phyloP scores from a whole-genome alignment of 139 green algal genomes.

The Chlorella vulgaris region DNA sequence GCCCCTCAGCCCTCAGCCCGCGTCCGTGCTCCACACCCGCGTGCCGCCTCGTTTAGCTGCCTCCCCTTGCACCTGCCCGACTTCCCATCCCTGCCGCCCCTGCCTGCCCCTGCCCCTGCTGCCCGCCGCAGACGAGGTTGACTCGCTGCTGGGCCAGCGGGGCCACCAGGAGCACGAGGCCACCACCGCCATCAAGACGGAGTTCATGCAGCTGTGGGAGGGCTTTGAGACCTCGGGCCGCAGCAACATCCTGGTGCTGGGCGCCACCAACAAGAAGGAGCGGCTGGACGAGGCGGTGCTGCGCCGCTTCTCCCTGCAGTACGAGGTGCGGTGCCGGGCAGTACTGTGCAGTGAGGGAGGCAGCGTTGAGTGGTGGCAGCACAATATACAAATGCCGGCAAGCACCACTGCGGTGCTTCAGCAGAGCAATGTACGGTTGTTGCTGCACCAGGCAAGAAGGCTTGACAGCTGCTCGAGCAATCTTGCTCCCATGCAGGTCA shows the following conservation, averaged over 20 bases:
- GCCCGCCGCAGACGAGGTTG: constrained; percentile 83
- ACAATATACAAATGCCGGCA: no score
- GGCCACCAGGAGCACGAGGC: constrained; percentile 88
- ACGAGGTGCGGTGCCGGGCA: constrained; percentile 52
- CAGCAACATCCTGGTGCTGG: constrained; percentile 83
- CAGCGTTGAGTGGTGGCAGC: neutral
- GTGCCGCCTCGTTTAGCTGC: no score
- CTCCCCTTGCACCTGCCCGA: no score
- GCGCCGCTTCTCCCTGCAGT: constrained; percentile 75
- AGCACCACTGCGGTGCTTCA: no score
- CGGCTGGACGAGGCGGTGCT: constrained; percentile 79
- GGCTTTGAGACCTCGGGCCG: constrained; percentile 76
- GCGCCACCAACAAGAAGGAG: constrained; percentile 86
- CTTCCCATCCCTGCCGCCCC: neutral
- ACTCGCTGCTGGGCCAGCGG: constrained; percentile 89
- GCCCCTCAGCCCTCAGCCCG: no score
- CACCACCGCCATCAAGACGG: constrained; percentile 86
- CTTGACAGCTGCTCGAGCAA: neutral
- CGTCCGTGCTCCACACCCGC: no score
- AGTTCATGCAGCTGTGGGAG: constrained; percentile 90
- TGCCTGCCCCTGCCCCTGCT: neutral
- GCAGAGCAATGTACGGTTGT: no score
- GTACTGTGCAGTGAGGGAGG: neutral
- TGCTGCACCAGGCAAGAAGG: neutral
- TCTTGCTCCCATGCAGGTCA: constrained; percentile 48